phyloP scores from a whole-genome alignment of 768 basidiomycete species.

The Melanogaster broomeanus region DNA sequence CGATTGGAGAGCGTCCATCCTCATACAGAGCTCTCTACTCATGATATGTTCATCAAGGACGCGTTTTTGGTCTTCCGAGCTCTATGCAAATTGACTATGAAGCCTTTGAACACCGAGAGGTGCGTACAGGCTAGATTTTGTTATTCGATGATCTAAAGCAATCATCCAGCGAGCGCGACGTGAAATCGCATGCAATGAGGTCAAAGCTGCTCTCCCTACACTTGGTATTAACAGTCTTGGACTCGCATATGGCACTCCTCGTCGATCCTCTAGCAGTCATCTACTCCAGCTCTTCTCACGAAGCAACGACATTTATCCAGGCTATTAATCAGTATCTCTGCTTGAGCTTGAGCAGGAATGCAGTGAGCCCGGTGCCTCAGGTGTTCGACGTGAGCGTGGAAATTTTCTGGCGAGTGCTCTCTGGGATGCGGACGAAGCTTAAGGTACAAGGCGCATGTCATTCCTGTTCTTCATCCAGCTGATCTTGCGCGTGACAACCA shows the following conservation, averaged over 20 bases:
- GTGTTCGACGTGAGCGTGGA: conserved; percentile 98
- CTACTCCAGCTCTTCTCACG: conserved; percentile 85
- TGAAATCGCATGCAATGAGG: conserved; percentile 96
- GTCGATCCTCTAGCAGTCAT: conserved; percentile 88
- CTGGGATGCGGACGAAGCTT: conserved; percentile 91
- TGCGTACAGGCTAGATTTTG: conserved; percentile 33
- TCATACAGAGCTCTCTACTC: conserved; percentile 58
- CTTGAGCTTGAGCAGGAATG: conserved; percentile 89
- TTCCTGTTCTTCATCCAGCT: conserved; percentile 5
- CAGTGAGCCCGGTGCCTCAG: conserved; percentile 91
- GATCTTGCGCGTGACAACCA: conserved; percentile 33
- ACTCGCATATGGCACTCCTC: conserved; percentile 89
- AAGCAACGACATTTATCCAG: conserved; percentile 88
- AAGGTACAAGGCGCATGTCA: conserved; percentile 56
- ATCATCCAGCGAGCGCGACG: conserved; percentile 79
- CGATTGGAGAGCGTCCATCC: conserved; percentile 16
- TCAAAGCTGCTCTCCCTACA: conserved; percentile 94
- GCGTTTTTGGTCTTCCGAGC: conserved; percentile 98
- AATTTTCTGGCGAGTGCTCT: conserved; percentile 96
- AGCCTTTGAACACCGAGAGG: conserved; percentile 93
- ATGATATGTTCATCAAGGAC: conserved; percentile 94
- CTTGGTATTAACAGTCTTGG: conserved; percentile 87
- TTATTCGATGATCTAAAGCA: conserved; percentile 14
- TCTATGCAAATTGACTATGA: conserved; percentile 97
- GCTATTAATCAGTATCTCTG: conserved; percentile 97